Evolutionary conservation across 2,329 filamentous ascomycete genomes (phyloP).

Genomic region (Phialophora tarda): DNA sequence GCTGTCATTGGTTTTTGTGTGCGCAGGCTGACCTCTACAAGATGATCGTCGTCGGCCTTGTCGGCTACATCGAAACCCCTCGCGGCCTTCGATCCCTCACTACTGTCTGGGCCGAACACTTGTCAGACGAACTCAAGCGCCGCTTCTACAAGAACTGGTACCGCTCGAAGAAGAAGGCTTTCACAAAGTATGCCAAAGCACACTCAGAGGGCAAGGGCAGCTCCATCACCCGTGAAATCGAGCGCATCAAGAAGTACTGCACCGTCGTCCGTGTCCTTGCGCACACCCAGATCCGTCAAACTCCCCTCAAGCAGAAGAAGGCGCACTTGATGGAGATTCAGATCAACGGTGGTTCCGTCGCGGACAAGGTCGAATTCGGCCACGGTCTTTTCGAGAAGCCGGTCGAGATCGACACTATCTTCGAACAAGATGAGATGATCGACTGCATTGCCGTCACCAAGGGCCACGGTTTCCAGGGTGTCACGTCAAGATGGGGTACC

Average conservation of each 20-base stretch:
- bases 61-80: constrained; percentile 99
- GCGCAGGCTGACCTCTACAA: constrained; percentile 51
- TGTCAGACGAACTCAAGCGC: constrained; percentile 98
- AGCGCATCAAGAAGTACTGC: constrained; percentile 99
- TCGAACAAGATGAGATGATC: constrained; percentile 99
- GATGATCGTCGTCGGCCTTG: constrained; percentile 99
- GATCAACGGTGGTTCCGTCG: constrained; percentile 94
- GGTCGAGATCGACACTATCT: constrained; percentile 88
- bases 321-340: constrained; percentile 99
- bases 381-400: constrained; percentile 99
- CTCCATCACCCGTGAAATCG: constrained; percentile 93
- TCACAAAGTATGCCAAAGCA: constrained; percentile 99
- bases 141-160: constrained; percentile 99
- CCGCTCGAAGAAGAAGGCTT: constrained; percentile 99
- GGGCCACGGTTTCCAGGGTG: constrained; percentile 98
- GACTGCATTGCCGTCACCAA: constrained; percentile 99
- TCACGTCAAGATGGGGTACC: constrained; percentile 97
- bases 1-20: constrained; percentile 37
- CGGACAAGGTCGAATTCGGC: constrained; percentile 97
- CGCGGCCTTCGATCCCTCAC: constrained; percentile 98
- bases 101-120: constrained; percentile 99
- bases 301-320: constrained; percentile 99
- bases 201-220: constrained; percentile 91
- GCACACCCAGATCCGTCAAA: constrained; percentile 99
- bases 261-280: constrained; percentile 98